These are phyloP conservation scores for Pythium sp. DNA, from an alignment of 352 stramenopile genomes.

Conservation along the genomic window DNA sequence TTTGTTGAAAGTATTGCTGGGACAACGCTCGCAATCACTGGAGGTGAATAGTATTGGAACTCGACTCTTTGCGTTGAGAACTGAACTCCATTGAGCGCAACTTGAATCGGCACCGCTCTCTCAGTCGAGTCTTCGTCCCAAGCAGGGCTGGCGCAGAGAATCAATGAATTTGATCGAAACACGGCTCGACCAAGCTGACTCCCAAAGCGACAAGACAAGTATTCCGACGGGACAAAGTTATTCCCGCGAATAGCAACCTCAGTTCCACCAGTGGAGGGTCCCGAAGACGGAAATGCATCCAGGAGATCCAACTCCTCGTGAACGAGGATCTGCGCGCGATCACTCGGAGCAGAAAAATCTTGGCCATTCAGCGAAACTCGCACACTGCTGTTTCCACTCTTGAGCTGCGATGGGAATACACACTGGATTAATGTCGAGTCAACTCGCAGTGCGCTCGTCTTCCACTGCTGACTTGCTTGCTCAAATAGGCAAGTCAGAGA, in stretches of 20 bases:
- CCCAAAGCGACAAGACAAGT: constrained; percentile 8
- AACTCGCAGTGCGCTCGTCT: not conserved
- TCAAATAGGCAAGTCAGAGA: constrained; percentile 8
- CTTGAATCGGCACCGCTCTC: not conserved
- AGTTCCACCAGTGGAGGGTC: constrained; percentile 5
- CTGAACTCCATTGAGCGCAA: constrained; percentile 10
- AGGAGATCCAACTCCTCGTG: constrained; percentile 1
- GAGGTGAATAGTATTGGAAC: constrained; percentile 9
- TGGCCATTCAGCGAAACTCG: constrained; percentile 11
- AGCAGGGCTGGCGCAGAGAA: constrained; percentile 7
- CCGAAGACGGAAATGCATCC: not conserved
- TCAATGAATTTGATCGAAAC: constrained; percentile 6
- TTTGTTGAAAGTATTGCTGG: not conserved
- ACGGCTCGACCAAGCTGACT: not conserved
- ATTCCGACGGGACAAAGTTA: constrained; percentile 2
- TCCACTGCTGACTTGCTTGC: constrained; percentile 6
- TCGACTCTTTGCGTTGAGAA: constrained; percentile 11
- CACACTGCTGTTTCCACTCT: constrained; percentile 4
- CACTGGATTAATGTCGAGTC: constrained; percentile 12
- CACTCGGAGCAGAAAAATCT: constrained; percentile 3
- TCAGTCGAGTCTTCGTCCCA: not conserved
- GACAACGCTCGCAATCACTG: not conserved
- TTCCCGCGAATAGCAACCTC: not conserved
- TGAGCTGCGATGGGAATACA: not conserved
- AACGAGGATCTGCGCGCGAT: constrained; percentile 1